Percentiles rank a stretch among this genome's conserved stretches.
Evolutionary conservation across 2,329 filamentous ascomycete species (phyloP).

Genomic region (Monilinia fructicola): DNA sequence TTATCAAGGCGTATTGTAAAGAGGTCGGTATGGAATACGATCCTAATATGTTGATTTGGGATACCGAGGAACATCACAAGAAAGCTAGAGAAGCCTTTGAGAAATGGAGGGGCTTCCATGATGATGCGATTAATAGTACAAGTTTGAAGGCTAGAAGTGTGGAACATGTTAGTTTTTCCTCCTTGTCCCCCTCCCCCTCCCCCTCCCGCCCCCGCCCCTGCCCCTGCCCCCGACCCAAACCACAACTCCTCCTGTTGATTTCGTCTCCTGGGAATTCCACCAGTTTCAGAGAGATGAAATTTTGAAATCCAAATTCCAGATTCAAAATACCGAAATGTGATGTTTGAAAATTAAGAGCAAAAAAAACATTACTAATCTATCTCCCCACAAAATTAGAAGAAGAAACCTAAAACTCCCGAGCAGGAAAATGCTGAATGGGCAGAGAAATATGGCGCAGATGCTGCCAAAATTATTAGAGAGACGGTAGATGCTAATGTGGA

Average conservation of each 20-base stretch:
- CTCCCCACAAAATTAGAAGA: conserved; percentile 33
- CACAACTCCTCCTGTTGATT: background rate
- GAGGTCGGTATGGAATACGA: conserved; percentile 76
- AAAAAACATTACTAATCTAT: background rate
- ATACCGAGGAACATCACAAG: conserved; percentile 67
- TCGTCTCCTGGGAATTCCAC: background rate
- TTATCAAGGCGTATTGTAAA: conserved; percentile 77
- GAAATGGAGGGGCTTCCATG: conserved; percentile 97
- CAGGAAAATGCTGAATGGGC: conserved; percentile 70
- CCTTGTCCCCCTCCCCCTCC: background rate
- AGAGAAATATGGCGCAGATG: conserved; percentile 71
- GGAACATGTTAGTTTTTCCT: conserved; percentile 52
- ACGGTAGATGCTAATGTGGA: conserved; percentile 70
- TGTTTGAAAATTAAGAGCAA: too few species aligned
- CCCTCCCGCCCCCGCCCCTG: too few species aligned
- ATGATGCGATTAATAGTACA: conserved; percentile 84
- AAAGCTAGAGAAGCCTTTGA: conserved; percentile 76
- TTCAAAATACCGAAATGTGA: too few species aligned
- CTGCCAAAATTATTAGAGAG: conserved; percentile 65
- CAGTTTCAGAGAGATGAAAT: too few species aligned
- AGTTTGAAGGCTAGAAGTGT: conserved; percentile 69
- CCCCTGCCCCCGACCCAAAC: too few species aligned
- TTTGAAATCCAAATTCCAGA: too few species aligned
- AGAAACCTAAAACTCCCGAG: conserved; percentile 64
- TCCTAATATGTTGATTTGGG: conserved; percentile 81